These are phyloP conservation scores for Mycena belliarum DNA, from an alignment of 768 basidiomycete species.

Conservation along the genomic window DNA sequence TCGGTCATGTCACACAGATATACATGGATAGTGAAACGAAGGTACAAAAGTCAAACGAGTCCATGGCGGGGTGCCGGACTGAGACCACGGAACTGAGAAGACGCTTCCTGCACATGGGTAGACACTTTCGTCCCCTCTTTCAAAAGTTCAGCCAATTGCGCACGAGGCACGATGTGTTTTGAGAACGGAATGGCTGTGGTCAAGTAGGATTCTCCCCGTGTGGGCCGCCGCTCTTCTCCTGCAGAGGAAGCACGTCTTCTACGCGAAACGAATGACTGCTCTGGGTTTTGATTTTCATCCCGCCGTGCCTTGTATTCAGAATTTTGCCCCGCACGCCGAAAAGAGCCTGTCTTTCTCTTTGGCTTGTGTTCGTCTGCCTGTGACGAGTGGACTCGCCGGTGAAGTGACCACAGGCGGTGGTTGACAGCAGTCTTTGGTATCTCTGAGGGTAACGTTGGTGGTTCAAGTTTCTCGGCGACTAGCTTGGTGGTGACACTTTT, in stretches of 20 bases:
- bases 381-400: slow-evolving; percentile 30
- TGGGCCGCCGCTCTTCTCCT: slow-evolving; percentile 34
- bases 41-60: not conserved
- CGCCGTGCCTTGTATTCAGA: not conserved
- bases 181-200: slow-evolving; percentile 7
- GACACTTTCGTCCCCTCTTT: slow-evolving; percentile 1
- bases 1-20: too few species aligned
- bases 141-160: slow-evolving; percentile 26
- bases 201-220: not conserved
- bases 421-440: slow-evolving; percentile 4
- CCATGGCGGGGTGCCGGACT: slow-evolving; percentile 11
- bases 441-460: slow-evolving; percentile 29
- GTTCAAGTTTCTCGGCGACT: slow-evolving; percentile 59
- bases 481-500: slow-evolving; percentile 72
- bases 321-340: slow-evolving; percentile 9
- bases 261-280: slow-evolving; percentile 18
- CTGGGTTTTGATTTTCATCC: slow-evolving; percentile 12
- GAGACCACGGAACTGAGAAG: not conserved
- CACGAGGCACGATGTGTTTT: slow-evolving; percentile 30
- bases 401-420: slow-evolving; percentile 25
- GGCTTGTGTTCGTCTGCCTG: slow-evolving; percentile 24
- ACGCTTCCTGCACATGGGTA: not conserved
- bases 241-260: slow-evolving; percentile 51
- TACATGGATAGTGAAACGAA: too few species aligned
- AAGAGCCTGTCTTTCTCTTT: slow-evolving; percentile 19